Evolutionary conservation across 2,329 filamentous ascomycete species (phyloP), one percentile per base, ranked within the genome.

Genomic region (Fusarium zealandicum): DNA sequence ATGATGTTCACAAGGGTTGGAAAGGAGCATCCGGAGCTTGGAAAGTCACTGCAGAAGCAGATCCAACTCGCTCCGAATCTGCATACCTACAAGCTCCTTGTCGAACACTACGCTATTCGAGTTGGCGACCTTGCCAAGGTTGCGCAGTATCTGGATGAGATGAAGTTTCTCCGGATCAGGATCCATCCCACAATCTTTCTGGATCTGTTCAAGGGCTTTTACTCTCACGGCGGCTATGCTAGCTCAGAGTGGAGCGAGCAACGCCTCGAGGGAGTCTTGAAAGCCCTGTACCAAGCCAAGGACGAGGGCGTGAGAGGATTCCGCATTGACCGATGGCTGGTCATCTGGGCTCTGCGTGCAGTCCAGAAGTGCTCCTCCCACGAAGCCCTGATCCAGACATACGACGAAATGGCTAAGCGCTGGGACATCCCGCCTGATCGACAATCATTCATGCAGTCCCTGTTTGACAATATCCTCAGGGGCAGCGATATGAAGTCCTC

Each of bases 151-250:
- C 76, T 99, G 17, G 82, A 85, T 39, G 93, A 98, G 70, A 96
- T 97, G 92, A 84, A 83, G 50, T 75, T 77, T 31, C 86, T 87
- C 61, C 76, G 81, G 3, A 79, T 96, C 4, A 83, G 86, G 0
- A 76, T 93, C 13, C 86, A 93, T 56, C 89, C 89, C 6, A 83
- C 88, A 51, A 83, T 96, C 18, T 97, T 93, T 67, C 78, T 95
- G 31, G 82, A 89, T 7, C 78, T 98, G 4, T 90, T 98, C 75
- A 88, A 91, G 65, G 92, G 90, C 0, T 99, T 98, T 69, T 80
- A 82, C 27, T 72, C 77, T 3, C 88, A 96, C 68, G 93, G 93
- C 10, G 86, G 85, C 20, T 69, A 78, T 18, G 78, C 59, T 1
- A 73, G 86, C 59, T 86, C 87, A 0, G 80, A 84, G 11, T 99